Evolutionary conservation across 495 filamentous ascomycete species (phyloP).

Genomic region (Podospora appendiculata): DNA sequence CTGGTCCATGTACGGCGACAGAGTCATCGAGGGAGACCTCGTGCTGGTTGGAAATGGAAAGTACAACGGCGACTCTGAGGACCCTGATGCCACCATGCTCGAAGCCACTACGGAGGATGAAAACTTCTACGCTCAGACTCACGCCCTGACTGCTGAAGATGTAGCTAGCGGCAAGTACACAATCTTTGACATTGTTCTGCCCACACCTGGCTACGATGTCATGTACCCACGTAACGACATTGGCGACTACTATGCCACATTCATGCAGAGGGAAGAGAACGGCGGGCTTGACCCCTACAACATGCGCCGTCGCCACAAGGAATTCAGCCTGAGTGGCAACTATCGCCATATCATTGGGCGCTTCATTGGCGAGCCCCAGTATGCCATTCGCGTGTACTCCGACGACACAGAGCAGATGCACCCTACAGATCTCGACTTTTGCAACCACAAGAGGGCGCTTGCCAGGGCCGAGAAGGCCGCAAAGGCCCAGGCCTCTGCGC

Average conservation of each 20-base stretch:
- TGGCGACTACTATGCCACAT: conserved; percentile 66
- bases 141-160: conserved; percentile 66
- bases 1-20: conserved; percentile 60
- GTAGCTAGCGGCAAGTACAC: conserved; percentile 68
- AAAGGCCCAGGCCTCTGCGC: neutral
- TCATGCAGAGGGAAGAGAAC: conserved; percentile 73
- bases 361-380: conserved; percentile 46
- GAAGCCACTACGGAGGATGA: conserved; percentile 31
- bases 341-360: conserved; percentile 81
- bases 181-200: conserved; percentile 88
- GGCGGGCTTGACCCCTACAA: conserved; percentile 73
- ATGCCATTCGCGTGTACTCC: conserved; percentile 59
- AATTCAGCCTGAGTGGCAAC: conserved; percentile 78
- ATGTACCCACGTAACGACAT: conserved; percentile 80
- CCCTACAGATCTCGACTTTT: conserved; percentile 57
- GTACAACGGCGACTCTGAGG: conserved; percentile 35
- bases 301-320: conserved; percentile 80
- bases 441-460: conserved; percentile 18
- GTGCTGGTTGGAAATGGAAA: conserved; percentile 49
- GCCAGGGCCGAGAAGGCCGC: conserved; percentile 1
- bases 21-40: conserved; percentile 79
- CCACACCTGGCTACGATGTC: conserved; percentile 86
- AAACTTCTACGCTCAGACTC: conserved; percentile 64
- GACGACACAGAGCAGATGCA: conserved; percentile 76
- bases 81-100: conserved; percentile 35